Conservation (phyloP, 805 yeast species). For the Candida sonorensis region DNA sequence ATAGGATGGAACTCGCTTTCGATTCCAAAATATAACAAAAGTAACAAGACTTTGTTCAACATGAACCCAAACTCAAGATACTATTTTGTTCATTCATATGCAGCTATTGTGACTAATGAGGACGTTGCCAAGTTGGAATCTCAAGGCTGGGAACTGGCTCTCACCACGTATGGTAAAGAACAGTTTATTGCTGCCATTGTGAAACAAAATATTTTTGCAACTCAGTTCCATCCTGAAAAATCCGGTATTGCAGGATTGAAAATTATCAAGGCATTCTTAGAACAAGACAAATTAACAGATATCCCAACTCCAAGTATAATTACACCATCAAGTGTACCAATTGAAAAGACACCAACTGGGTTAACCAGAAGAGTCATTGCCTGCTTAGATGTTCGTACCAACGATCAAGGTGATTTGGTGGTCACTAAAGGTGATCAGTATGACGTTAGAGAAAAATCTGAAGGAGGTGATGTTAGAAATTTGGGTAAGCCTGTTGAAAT, state of each 20-base stretch:
- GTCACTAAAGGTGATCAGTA: constrained; percentile 99
- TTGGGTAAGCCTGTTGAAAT: constrained; percentile 94
- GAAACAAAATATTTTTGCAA: constrained; percentile 79
- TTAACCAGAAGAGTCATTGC: constrained; percentile 90
- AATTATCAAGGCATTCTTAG: constrained; percentile 67
- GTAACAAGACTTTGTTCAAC: constrained; percentile 42
- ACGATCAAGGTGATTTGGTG: constrained; percentile 90
- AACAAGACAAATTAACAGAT: constrained; percentile 30
- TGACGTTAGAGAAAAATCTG: constrained; percentile 79
- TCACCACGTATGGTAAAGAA: constrained; percentile 70
- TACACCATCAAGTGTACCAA: constrained; percentile 1
- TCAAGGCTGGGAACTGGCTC: constrained; percentile 62
- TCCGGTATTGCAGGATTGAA: constrained; percentile 87
- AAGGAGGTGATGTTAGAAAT: constrained; percentile 68
- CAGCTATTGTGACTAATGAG: constrained; percentile 51
- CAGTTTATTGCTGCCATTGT: constrained; percentile 76
- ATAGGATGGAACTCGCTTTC: constrained; percentile 80
- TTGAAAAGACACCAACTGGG: constrained; percentile 39
- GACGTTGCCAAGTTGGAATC: constrained; percentile 26
- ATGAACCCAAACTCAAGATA: constrained; percentile 64
- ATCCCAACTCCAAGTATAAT: constrained; percentile 6
- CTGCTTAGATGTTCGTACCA: constrained; percentile 93
- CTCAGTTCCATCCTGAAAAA: constrained; percentile 99
- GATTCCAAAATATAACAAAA: constrained; percentile 12
- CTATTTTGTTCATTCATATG: constrained; percentile 94